phyloP scores from a whole-genome alignment of 495 filamentous ascomycete species.

The Penicillium maclennaniae region DNA sequence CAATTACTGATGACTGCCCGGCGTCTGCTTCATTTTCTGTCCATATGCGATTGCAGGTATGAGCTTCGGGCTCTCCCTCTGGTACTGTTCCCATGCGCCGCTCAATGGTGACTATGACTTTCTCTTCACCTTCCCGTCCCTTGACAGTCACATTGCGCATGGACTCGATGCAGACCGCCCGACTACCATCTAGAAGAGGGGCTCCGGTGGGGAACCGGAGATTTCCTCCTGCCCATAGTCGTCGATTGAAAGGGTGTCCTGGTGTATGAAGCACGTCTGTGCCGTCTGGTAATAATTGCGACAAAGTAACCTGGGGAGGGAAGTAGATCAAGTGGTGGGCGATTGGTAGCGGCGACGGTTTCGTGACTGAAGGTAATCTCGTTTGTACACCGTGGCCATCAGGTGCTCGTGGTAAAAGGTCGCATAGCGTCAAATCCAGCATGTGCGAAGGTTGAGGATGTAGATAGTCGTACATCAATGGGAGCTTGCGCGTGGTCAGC shows the following conservation, averaged over 20 bases:
- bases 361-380: slow-evolving; percentile 33
- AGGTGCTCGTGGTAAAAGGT: slow-evolving; percentile 45
- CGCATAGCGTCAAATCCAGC: slow-evolving; percentile 57
- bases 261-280: slow-evolving; percentile 69
- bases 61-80: slow-evolving; percentile 31
- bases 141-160: slow-evolving; percentile 59
- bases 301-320: slow-evolving; percentile 55
- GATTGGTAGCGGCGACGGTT: slow-evolving; percentile 38
- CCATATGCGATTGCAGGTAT: slow-evolving; percentile 44
- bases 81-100: slow-evolving; percentile 41
- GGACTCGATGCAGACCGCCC: slow-evolving; percentile 58
- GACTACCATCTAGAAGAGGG: slow-evolving; percentile 45
- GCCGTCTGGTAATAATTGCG: slow-evolving; percentile 63
- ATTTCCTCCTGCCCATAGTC: slow-evolving; percentile 78
- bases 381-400: not conserved
- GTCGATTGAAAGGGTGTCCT: slow-evolving; percentile 58
- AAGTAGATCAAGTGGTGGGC: slow-evolving; percentile 70
- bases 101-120: slow-evolving; percentile 57
- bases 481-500: slow-evolving; percentile 48
- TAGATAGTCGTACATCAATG: slow-evolving; percentile 60
- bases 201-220: slow-evolving; percentile 27
- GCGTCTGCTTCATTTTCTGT: slow-evolving; percentile 31
- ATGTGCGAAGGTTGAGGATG: slow-evolving; percentile 61
- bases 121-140: slow-evolving; percentile 53
- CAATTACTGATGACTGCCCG: slow-evolving; percentile 41